phyloP scores from a whole-genome alignment of 805 yeast genomes.

The Metschnikowia peoriensis region DNA sequence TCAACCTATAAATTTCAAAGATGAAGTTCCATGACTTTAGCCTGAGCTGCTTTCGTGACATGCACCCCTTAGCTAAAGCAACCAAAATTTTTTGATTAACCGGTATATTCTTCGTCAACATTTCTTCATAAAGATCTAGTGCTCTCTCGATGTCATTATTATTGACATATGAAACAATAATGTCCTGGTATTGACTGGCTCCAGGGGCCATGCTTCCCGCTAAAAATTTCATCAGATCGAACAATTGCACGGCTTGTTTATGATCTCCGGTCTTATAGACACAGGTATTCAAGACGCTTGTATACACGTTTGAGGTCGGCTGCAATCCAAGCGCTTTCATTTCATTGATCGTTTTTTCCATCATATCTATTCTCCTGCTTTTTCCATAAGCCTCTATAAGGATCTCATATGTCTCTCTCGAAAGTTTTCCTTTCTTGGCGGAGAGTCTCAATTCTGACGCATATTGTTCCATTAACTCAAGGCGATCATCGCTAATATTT shows the following conservation, averaged over 20 bases:
- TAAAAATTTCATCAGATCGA: conserved; percentile 82
- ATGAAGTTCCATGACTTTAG: conserved; percentile 77
- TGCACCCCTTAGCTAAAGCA: conserved; percentile 67
- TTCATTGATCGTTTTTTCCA: conserved; percentile 36
- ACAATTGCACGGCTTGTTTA: conserved; percentile 65
- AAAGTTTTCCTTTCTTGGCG: conserved; percentile 25
- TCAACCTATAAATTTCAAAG: conserved; percentile 53
- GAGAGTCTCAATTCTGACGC: conserved; percentile 24
- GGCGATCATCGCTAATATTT: conserved; percentile 19
- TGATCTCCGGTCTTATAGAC: conserved; percentile 49
- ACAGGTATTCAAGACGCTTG: conserved; percentile 61
- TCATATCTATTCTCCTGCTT: conserved; percentile 31
- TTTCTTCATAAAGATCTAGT: conserved; percentile 70
- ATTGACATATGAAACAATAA: conserved; percentile 64
- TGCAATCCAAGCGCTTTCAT: conserved; percentile 38
- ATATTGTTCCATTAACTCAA: conserved; percentile 32
- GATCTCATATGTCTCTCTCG: conserved; percentile 42
- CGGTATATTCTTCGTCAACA: conserved; percentile 37
- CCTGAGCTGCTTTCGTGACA: conserved; percentile 46
- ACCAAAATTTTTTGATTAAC: conserved; percentile 42
- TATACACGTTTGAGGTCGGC: conserved; percentile 48
- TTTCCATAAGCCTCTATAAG: conserved; percentile 48
- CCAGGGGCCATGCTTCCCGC: conserved; percentile 68
- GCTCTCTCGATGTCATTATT: conserved; percentile 69
- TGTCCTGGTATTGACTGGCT: conserved; percentile 61